These are phyloP conservation scores for Gloeopeniophorella convolvens DNA, from an alignment of 768 basidiomycete species.

Conservation along the genomic window DNA sequence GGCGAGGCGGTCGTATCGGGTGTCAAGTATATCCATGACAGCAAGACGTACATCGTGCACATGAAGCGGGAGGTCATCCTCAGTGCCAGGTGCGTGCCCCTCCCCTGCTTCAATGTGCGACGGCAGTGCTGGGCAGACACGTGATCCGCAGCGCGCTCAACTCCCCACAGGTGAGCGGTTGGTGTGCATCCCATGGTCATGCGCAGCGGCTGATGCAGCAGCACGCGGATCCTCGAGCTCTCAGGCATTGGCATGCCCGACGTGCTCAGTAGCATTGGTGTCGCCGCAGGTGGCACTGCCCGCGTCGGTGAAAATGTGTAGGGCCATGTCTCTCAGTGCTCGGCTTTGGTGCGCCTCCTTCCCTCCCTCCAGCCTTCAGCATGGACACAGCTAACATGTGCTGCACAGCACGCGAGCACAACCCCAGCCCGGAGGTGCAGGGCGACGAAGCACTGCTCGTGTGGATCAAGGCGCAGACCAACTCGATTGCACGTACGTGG, in stretches of 20 bases:
- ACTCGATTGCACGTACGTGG: conserved; percentile 4
- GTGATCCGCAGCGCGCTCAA: conserved; percentile 34
- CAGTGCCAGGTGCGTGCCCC: conserved; percentile 31
- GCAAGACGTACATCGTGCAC: conserved; percentile 26
- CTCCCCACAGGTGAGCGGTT: conserved; percentile 23
- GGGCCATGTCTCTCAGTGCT: conserved; percentile 34
- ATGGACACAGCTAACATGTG: too few relatives aligned
- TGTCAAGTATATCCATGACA: conserved; percentile 29
- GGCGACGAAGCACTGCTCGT: conserved; percentile 26
- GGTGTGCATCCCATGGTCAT: too few relatives aligned
- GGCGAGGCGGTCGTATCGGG: conserved; percentile 28
- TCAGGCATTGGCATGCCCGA: conserved; percentile 47
- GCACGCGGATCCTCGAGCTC: conserved; percentile 46
- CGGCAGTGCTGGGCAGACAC: neutral
- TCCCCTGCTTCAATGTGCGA: neutral
- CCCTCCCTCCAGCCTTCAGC: too few relatives aligned
- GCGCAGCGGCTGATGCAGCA: neutral
- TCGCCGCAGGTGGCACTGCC: conserved; percentile 37
- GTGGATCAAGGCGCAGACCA: conserved; percentile 5
- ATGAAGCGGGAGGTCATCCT: conserved; percentile 39
- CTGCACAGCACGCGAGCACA: conserved; percentile 25
- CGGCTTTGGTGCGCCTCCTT: conserved; percentile 24
- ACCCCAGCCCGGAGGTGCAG: conserved; percentile 27
- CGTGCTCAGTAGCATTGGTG: conserved; percentile 34
- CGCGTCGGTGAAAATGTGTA: conserved; percentile 50